Percentiles rank a stretch among this genome's conserved stretches.
These are phyloP conservation scores for Eucommia ulmoides DNA, from an alignment of 257 asterid genomes.

Conservation along the genomic window DNA sequence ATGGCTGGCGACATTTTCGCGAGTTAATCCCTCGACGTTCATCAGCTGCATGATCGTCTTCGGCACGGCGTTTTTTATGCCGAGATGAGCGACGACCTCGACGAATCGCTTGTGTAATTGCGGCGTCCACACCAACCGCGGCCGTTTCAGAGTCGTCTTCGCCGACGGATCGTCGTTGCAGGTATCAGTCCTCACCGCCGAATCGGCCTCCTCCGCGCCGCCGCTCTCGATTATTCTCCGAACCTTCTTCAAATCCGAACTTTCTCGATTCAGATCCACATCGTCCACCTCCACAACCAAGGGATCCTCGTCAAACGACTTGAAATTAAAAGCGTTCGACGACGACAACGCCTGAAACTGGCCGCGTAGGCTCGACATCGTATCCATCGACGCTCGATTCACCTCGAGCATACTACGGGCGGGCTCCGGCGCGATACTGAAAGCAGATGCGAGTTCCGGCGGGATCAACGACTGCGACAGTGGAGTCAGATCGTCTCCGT, in stretches of 20 bases:
- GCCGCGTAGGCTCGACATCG: not conserved
- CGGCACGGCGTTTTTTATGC: not conserved
- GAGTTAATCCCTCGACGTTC: not conserved
- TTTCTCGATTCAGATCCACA: not conserved
- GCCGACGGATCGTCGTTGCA: not conserved
- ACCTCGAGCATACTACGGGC: not conserved
- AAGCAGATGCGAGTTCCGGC: not conserved
- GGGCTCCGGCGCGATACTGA: not conserved
- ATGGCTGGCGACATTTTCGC: not conserved
- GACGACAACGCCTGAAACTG: not conserved
- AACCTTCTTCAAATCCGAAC: not conserved
- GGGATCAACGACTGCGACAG: not conserved
- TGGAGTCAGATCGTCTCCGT: not conserved
- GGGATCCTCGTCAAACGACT: not conserved
- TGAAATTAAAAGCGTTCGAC: not conserved
- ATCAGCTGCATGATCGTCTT: not conserved
- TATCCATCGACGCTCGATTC: not conserved
- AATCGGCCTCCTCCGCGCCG: not conserved
- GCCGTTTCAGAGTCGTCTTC: not conserved
- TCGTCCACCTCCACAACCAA: not conserved
- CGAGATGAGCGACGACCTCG: not conserved
- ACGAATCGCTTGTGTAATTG: not conserved
- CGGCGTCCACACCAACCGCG: not conserved
- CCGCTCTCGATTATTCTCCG: not conserved
- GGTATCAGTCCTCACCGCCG: too few relatives aligned